phyloP scores from a whole-genome alignment of 345 rosid species.

The Hibiscus mutabilis region DNA sequence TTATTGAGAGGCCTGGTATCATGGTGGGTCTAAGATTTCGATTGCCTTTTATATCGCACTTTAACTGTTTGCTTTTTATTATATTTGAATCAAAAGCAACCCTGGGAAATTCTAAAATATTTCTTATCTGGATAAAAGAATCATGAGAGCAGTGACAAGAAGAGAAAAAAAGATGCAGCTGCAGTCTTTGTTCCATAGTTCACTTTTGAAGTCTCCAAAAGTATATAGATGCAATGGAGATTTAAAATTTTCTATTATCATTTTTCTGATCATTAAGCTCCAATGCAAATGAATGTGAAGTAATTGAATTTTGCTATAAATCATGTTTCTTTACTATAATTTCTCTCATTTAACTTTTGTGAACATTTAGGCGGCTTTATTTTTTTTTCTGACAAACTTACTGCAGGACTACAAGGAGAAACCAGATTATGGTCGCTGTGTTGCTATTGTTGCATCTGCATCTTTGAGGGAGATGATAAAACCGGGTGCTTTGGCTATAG shows the following conservation, averaged over 20 bases:
- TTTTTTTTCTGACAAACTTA: not conserved
- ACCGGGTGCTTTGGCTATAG: slow-evolving; percentile 91
- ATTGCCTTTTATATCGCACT: not conserved
- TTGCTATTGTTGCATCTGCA: slow-evolving; percentile 94
- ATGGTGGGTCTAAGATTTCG: slow-evolving; percentile 50
- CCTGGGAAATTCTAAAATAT: not conserved
- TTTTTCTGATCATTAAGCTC: not conserved
- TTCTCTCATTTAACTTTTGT: not conserved
- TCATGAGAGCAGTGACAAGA: not conserved
- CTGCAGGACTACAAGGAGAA: slow-evolving; percentile 88
- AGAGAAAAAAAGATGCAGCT: not conserved
- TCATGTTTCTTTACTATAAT: not conserved
- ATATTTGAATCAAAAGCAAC: not conserved
- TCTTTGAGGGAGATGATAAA: slow-evolving; percentile 95
- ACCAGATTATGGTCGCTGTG: slow-evolving; percentile 98
- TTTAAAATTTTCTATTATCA: not conserved
- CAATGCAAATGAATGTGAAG: not conserved
- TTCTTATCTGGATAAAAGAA: not conserved
- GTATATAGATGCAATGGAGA: not conserved
- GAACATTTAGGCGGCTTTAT: not conserved
- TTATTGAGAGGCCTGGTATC: slow-evolving; percentile 97
- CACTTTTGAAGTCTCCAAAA: not conserved
- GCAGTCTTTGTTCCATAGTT: not conserved
- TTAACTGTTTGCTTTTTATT: not conserved
- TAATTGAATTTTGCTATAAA: not conserved